Evolutionary conservation across 1,284 basidiomycete species (phyloP).

Genomic region (Cryptococcus sp.): DNA sequence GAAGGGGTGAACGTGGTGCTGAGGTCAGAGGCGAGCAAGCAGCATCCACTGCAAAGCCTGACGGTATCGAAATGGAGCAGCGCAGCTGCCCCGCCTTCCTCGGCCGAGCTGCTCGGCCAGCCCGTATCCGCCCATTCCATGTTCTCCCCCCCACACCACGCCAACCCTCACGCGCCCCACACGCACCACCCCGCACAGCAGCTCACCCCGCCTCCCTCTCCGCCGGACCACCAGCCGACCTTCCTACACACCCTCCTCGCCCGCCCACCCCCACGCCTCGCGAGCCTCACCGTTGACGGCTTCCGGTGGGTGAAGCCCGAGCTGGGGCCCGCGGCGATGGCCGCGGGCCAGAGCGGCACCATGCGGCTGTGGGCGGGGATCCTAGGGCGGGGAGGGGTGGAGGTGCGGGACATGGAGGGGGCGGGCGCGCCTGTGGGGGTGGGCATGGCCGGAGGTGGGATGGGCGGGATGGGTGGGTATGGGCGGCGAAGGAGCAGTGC

Average conservation of each 20-base stretch:
- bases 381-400: constrained; percentile 23
- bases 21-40: background rate
- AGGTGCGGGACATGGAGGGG: constrained; percentile 43
- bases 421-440: constrained; percentile 12
- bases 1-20: constrained; percentile 11
- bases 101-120: background rate
- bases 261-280: constrained; percentile 9
- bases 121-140: background rate
- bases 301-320: constrained; percentile 41
- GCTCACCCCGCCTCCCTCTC: background rate
- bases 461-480: background rate
- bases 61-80: constrained; percentile 58
- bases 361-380: constrained; percentile 36
- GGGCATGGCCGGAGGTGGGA: background rate
- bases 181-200: too few species aligned
- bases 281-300: constrained; percentile 33
- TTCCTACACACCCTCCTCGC: constrained; percentile 19
- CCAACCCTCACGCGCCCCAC: background rate
- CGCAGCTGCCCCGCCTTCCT: background rate
- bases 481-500: constrained; percentile 1
- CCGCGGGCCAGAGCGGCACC: constrained; percentile 39
- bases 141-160: background rate
- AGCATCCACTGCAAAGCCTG: constrained; percentile 60
- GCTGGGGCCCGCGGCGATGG: constrained; percentile 34
- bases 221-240: background rate